These are phyloP conservation scores for Torulaspora delbrueckii DNA, from an alignment of 805 yeast species.

Conservation along the genomic window DNA sequence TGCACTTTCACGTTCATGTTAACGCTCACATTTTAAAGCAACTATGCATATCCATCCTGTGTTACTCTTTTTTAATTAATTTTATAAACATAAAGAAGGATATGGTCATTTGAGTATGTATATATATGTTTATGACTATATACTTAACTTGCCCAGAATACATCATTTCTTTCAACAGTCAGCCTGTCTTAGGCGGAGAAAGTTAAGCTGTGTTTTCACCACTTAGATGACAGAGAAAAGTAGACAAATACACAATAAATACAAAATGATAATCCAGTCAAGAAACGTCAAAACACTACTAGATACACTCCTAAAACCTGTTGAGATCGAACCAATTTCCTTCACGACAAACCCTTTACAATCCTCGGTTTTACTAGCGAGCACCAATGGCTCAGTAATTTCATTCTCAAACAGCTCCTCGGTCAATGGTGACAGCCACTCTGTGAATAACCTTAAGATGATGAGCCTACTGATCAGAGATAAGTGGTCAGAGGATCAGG, in stretches of 20 bases:
- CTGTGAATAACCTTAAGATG: constrained; percentile 30
- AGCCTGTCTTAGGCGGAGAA: too few relatives aligned
- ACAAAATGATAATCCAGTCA: constrained; percentile 23
- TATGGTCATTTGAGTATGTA: not conserved
- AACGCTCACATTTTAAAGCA: not conserved
- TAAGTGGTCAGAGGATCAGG: constrained; percentile 34
- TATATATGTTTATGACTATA: not conserved
- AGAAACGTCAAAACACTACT: constrained; percentile 22
- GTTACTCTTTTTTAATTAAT: not conserved
- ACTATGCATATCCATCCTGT: not conserved
- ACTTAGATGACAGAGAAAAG: too few relatives aligned
- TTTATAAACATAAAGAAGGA: constrained; percentile 2
- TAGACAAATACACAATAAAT: too few relatives aligned
- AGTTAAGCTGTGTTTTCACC: not conserved
- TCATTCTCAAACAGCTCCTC: constrained; percentile 22
- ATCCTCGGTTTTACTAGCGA: constrained; percentile 26
- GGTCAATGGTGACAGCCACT: constrained; percentile 11
- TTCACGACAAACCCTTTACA: constrained; percentile 21
- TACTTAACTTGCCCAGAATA: constrained; percentile 4
- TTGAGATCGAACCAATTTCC: constrained; percentile 14
- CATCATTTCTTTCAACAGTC: not conserved
- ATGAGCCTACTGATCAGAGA: constrained; percentile 33
- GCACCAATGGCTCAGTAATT: constrained; percentile 30
- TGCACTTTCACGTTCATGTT: not conserved
- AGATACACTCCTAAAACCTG: constrained; percentile 18